Conservation (phyloP, 2,329 filamentous ascomycete genomes). For the Triangularia verruculosa region DNA sequence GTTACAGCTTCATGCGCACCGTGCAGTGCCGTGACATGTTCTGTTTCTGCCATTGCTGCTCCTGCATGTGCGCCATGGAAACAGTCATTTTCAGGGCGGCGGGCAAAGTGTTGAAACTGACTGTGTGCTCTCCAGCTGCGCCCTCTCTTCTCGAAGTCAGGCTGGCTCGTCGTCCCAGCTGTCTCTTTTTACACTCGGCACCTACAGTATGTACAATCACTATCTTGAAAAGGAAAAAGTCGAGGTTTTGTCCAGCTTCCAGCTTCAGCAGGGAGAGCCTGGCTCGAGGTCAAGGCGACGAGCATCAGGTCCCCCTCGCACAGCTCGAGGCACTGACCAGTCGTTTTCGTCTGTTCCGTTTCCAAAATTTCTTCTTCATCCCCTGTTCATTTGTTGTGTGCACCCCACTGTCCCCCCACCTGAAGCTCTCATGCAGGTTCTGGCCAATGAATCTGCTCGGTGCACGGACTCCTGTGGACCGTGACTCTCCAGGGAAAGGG, state of each 20-base stretch:
- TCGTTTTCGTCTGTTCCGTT: slow-evolving; percentile 17
- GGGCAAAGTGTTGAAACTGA: neutral
- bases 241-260: too few species aligned
- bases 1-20: slow-evolving; percentile 8
- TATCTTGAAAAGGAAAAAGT: too few species aligned
- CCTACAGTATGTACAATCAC: neutral
- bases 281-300: slow-evolving; percentile 6
- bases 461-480: neutral
- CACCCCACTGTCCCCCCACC: slow-evolving; percentile 17
- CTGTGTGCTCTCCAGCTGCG: too few species aligned
- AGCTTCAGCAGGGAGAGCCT: neutral
- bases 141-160: neutral
- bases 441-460: slow-evolving; percentile 14
- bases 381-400: slow-evolving; percentile 10
- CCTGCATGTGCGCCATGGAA: neutral
- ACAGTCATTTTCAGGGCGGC: neutral
- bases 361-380: slow-evolving; percentile 24
- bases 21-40: slow-evolving; percentile 10
- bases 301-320: neutral
- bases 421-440: slow-evolving; percentile 1
- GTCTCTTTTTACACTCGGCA: neutral
- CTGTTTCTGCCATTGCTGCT: neutral
- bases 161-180: neutral
- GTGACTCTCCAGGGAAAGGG: slow-evolving; percentile 15
- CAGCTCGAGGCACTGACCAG: slow-evolving; percentile 15